Evolutionary conservation across 2,329 filamentous ascomycete genomes (phyloP), one percentile per base, ranked within the genome.

Genomic region (Colletotrichum euphorbiae): DNA sequence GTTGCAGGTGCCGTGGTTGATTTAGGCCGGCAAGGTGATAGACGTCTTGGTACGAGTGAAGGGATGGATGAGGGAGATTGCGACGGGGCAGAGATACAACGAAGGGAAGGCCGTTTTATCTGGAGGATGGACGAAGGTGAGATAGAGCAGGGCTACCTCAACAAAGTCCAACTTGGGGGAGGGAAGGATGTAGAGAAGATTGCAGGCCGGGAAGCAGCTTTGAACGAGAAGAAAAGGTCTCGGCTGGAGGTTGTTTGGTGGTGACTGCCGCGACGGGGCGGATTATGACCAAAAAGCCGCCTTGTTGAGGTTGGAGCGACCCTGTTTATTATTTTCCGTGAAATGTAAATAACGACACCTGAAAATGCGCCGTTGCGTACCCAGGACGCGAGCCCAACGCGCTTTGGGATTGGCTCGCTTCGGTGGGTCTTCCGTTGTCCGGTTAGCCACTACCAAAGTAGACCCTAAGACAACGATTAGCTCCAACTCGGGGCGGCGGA

Each of bases 251-350:
- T 45, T 60, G 56, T 48, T 48, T 62, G 55, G 33, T 69, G 62
- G 67, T 69, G 15, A 54, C 48, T 67, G 51, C 67, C 63, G 38
- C 51, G 31, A 63, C 38, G 50, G 63, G 17, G 67, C 57, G 45
- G 63, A 50, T 61, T 51, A 62, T 67, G 62, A 67, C 56, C 63
- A 57, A 67, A 69, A 69, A 51, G 52, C 50, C 62, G 67, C 51
- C 55, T 52, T 69, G 40, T 19, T 62, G 31, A 48, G 33, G 43
- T 56, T 56, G 55, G 63, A 46, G 51, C 67, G 57, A 52, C 62
- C 65, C 45, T 62, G 55, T 62, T 52, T 50, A 61, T 52, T 68
- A 51, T 63, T 67, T 67, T 50, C 42, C 42, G 17, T 28, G 36
- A 55, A 43, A 43, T 62, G 63, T 69, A 67, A 67, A 67, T 60